These are phyloP conservation scores for Debaryomyces prosopidis DNA, from an alignment of 805 yeast species.

Conservation along the genomic window DNA sequence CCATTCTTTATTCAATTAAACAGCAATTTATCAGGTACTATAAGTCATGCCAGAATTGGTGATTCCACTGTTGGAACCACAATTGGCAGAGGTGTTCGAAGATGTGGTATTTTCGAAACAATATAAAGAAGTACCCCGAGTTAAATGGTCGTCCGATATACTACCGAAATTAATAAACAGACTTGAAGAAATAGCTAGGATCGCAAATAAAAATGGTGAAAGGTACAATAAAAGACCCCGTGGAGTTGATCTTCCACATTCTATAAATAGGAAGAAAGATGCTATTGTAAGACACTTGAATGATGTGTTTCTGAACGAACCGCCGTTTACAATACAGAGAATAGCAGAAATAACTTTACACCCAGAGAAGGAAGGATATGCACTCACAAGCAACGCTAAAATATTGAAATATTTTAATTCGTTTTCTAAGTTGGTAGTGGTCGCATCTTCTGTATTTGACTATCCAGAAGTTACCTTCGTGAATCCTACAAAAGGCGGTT, in stretches of 20 bases:
- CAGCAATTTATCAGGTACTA: too few relatives aligned
- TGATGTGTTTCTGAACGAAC: slow-evolving; percentile 26
- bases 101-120: slow-evolving; percentile 5
- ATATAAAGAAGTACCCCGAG: background rate
- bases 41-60: background rate
- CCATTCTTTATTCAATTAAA: too few relatives aligned
- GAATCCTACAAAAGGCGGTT: background rate
- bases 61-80: slow-evolving; percentile 5
- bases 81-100: background rate
- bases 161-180: slow-evolving; percentile 11
- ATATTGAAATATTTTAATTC: slow-evolving; percentile 48
- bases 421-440: slow-evolving; percentile 29
- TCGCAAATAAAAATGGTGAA: slow-evolving; percentile 8
- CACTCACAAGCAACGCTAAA: slow-evolving; percentile 24
- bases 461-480: slow-evolving; percentile 18
- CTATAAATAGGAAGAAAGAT: background rate
- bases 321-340: slow-evolving; percentile 52
- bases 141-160: slow-evolving; percentile 9
- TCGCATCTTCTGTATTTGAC: slow-evolving; percentile 28
- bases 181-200: slow-evolving; percentile 6
- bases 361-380: slow-evolving; percentile 38
- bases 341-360: slow-evolving; percentile 47
- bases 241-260: slow-evolving; percentile 8
- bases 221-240: slow-evolving; percentile 7
- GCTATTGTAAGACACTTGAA: slow-evolving; percentile 37